These are phyloP conservation scores for Exidia glandulosa DNA, from an alignment of 768 basidiomycete genomes.

Conservation along the genomic window DNA sequence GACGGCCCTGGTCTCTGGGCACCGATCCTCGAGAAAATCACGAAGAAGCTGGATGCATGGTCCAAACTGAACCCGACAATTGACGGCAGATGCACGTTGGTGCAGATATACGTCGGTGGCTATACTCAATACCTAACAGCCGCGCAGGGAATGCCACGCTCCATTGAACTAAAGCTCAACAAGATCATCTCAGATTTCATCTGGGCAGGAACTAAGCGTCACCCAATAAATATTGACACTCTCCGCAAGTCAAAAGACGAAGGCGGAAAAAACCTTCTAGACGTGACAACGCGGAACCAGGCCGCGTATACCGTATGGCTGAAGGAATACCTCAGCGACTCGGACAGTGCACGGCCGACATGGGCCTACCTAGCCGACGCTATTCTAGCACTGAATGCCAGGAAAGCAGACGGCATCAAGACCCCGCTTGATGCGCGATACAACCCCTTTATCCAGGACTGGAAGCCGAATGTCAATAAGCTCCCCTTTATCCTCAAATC, in stretches of 20 bases:
- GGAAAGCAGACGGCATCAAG: neutral
- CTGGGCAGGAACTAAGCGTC: constrained; percentile 9
- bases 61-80: constrained; percentile 17
- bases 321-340: constrained; percentile 14
- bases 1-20: constrained; percentile 16
- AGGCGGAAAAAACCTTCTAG: neutral
- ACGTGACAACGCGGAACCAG: neutral
- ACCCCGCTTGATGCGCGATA: neutral
- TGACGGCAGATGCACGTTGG: constrained; percentile 16
- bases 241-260: neutral
- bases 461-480: neutral
- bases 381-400: neutral
- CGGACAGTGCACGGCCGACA: constrained; percentile 11
- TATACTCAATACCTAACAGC: constrained; percentile 24
- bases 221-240: constrained; percentile 2
- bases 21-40: constrained; percentile 18
- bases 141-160: constrained; percentile 27
- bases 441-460: neutral
- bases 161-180: constrained; percentile 11
- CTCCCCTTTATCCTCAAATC: neutral
- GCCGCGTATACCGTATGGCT: constrained; percentile 2
- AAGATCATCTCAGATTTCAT: constrained; percentile 18
- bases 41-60: constrained; percentile 14
- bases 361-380: constrained; percentile 21
- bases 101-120: constrained; percentile 18